These are phyloP conservation scores for Fusarium neocosmosporiellum DNA, from an alignment of 2,329 filamentous ascomycete genomes.

Conservation along the genomic window DNA sequence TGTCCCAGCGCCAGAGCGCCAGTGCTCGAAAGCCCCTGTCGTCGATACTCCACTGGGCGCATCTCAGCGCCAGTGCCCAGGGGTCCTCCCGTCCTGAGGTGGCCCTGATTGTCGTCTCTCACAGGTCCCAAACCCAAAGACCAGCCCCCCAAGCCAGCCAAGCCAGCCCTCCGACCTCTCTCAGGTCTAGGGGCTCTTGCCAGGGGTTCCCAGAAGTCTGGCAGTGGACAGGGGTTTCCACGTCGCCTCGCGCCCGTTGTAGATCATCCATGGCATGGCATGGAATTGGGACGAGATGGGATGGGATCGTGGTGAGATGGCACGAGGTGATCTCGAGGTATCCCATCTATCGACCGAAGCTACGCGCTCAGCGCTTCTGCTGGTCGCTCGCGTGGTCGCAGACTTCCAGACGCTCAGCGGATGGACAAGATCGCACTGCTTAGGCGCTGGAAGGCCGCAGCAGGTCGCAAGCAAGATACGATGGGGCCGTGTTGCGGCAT, in stretches of 20 bases:
- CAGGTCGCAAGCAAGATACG: slow-evolving; percentile 26
- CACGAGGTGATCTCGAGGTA: slow-evolving; percentile 25
- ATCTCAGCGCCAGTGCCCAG: slow-evolving; percentile 43
- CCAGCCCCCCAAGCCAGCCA: slow-evolving; percentile 5
- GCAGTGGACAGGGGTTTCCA: slow-evolving; percentile 35
- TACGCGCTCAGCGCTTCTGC: slow-evolving; percentile 25
- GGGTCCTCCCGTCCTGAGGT: slow-evolving; percentile 36
- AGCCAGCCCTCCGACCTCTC: slow-evolving; percentile 13
- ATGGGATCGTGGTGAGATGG: slow-evolving; percentile 31
- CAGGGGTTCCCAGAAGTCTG: slow-evolving; percentile 33
- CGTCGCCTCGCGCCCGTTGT: slow-evolving; percentile 34
- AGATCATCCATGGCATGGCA: slow-evolving; percentile 38
- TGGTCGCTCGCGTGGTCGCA: slow-evolving; percentile 36
- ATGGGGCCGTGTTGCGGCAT: slow-evolving; percentile 30
- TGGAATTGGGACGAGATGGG: slow-evolving; percentile 38
- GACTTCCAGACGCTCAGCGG: slow-evolving; percentile 32
- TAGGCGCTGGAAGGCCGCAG: slow-evolving; percentile 22
- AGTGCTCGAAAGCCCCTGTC: slow-evolving; percentile 24
- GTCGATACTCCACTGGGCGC: slow-evolving; percentile 39
- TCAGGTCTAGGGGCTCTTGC: slow-evolving; percentile 23
- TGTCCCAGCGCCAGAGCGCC: slow-evolving; percentile 26
- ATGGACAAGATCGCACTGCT: slow-evolving; percentile 22
- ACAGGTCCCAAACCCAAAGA: slow-evolving; percentile 21
- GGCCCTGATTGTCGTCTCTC: slow-evolving; percentile 14
- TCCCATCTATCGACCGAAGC: neutral